These are phyloP conservation scores for Epicoccum sorghinum DNA, from an alignment of 2,329 filamentous ascomycete species.

Conservation along the genomic window DNA sequence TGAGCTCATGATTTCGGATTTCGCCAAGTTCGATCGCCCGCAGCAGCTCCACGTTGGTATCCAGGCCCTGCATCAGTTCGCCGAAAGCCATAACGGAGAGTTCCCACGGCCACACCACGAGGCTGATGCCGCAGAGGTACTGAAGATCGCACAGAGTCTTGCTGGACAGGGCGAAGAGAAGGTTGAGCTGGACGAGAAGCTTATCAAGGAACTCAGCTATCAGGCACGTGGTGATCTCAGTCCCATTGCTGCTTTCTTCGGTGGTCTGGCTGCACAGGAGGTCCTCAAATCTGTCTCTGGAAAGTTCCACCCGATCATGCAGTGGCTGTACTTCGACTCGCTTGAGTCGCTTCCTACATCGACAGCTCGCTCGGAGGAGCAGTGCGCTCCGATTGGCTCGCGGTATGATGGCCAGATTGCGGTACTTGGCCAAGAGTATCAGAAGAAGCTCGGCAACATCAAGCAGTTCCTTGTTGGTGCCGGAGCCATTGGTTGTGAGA, in stretches of 20 bases:
- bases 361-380: conserved; percentile 77
- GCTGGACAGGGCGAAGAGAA: conserved; percentile 71
- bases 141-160: conserved; percentile 76
- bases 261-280: conserved; percentile 91
- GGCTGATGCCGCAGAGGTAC: conserved; percentile 77
- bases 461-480: conserved; percentile 95
- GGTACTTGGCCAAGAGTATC: conserved; percentile 91
- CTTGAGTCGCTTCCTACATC: conserved; percentile 89
- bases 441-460: conserved; percentile 89
- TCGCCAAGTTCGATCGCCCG: conserved; percentile 95
- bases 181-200: conserved; percentile 86
- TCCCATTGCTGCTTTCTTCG: conserved; percentile 93
- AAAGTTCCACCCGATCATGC: conserved; percentile 94
- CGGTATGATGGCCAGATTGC: conserved; percentile 98
- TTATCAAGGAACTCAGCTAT: conserved; percentile 91
- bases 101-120: conserved; percentile 85
- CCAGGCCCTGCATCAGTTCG: conserved; percentile 89
- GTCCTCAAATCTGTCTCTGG: conserved; percentile 96
- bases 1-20: conserved; percentile 90
- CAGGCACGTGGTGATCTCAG: conserved; percentile 90
- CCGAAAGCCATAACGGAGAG: conserved; percentile 70
- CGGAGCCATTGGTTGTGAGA: conserved; percentile 97
- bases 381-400: conserved; percentile 82
- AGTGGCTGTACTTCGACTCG: conserved; percentile 98
- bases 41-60: conserved; percentile 90